These are phyloP conservation scores for Leptographium wingfieldii DNA, from an alignment of 2,329 filamentous ascomycete genomes.

Conservation along the genomic window DNA sequence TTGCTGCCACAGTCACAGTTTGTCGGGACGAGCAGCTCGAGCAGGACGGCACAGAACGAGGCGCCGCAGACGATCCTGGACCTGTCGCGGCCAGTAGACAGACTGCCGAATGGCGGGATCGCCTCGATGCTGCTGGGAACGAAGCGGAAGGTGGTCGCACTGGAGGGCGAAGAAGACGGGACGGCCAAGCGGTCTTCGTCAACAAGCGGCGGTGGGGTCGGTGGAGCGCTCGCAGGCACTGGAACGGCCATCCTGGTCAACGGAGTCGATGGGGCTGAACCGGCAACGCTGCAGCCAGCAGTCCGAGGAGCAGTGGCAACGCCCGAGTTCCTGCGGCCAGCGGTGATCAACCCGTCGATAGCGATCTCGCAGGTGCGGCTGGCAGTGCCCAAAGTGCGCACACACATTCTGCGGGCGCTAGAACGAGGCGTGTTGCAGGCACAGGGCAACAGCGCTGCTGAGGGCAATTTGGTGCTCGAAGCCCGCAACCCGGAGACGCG, in stretches of 20 bases:
- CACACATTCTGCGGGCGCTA: slow-evolving; percentile 68
- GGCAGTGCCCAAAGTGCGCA: slow-evolving; percentile 76
- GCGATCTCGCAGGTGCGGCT: slow-evolving; percentile 73
- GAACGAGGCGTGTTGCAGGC: slow-evolving; percentile 47
- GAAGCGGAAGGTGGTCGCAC: slow-evolving; percentile 67
- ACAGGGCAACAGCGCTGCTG: slow-evolving; percentile 28
- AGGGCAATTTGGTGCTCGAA: slow-evolving; percentile 70
- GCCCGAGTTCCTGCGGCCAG: slow-evolving; percentile 77
- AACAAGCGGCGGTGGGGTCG: not conserved
- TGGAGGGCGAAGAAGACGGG: slow-evolving; percentile 63
- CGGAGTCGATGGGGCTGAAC: slow-evolving; percentile 63
- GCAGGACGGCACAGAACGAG: slow-evolving; percentile 50
- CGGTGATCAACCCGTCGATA: slow-evolving; percentile 71
- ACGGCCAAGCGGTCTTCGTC: slow-evolving; percentile 35
- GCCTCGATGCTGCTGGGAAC: slow-evolving; percentile 80
- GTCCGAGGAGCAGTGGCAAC: slow-evolving; percentile 51
- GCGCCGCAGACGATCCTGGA: slow-evolving; percentile 74
- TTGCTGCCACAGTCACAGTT: slow-evolving; percentile 82
- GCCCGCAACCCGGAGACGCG: slow-evolving; percentile 65
- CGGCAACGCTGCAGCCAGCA: slow-evolving; percentile 51
- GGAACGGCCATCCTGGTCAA: slow-evolving; percentile 56
- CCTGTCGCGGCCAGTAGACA: slow-evolving; percentile 86
- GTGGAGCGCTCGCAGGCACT: not conserved
- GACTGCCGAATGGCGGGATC: slow-evolving; percentile 79
- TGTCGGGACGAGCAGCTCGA: slow-evolving; percentile 53